phyloP scores from a whole-genome alignment of 352 stramenopile species.

The Pythium inflatum region DNA sequence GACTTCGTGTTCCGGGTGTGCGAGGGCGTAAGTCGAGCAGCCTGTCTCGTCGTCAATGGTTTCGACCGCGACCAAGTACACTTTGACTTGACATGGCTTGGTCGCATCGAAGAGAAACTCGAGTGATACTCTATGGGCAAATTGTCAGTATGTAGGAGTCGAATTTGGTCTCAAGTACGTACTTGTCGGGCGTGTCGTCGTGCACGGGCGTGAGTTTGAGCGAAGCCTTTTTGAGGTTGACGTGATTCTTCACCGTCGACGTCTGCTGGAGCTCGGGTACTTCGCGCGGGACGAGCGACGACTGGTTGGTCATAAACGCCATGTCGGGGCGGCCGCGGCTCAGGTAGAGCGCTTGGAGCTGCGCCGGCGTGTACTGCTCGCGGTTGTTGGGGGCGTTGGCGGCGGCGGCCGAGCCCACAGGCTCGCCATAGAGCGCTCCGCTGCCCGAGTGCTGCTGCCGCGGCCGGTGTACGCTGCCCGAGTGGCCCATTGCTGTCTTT shows the following conservation, averaged over 20 bases:
- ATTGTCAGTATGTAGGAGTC: neutral
- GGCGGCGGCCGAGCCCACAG: conserved; percentile 37
- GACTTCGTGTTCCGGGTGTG: conserved; percentile 49
- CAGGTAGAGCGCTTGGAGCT: conserved; percentile 85
- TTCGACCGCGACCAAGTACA: conserved; percentile 71
- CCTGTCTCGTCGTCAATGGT: conserved; percentile 69
- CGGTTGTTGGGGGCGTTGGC: conserved; percentile 41
- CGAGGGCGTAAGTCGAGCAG: conserved; percentile 59
- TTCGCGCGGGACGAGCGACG: conserved; percentile 42
- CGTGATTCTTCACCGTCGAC: conserved; percentile 80
- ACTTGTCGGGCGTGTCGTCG: conserved; percentile 29
- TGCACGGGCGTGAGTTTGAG: conserved; percentile 53
- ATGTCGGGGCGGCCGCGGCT: conserved; percentile 78
- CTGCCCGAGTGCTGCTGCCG: conserved; percentile 27
- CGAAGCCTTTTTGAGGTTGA: conserved; percentile 84
- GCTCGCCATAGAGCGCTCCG: conserved; percentile 70
- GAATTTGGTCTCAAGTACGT: neutral
- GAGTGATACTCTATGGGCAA: conserved; percentile 35
- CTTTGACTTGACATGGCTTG: conserved; percentile 65
- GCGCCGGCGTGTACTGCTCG: conserved; percentile 73
- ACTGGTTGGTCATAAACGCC: conserved; percentile 85
- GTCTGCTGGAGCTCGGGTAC: conserved; percentile 86
- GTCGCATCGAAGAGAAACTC: conserved; percentile 83
- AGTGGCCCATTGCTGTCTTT: conserved; percentile 76
- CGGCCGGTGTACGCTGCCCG: conserved; percentile 64